Evolutionary conservation across 176 grass and related monocot species (phyloP), one percentile per base, ranked within the genome.

Genomic region (Carex kokanica): DNA sequence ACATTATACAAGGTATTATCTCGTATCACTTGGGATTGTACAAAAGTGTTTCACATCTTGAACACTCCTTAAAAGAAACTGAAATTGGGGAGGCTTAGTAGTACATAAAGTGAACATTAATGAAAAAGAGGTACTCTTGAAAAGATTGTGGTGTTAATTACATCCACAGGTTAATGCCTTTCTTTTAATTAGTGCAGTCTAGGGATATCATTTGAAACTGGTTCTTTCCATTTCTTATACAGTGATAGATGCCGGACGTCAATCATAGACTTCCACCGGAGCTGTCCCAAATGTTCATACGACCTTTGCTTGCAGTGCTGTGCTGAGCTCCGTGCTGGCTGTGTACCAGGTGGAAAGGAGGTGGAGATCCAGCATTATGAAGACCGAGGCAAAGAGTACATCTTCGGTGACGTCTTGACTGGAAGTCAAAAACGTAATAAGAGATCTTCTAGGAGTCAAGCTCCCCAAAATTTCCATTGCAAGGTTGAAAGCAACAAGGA

Each of bases 191-290:
- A 29, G 23, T 10, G 23, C 11, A 2, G 9, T 74, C 43, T 25
- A 51, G 70, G 20, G 21, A 53, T 75, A 54, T 75, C 49, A 75
- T 75, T 29, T 75, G 20, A 77, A 29, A 16, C 23, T 31, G 13
- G 11, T 87, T 45, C 20, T 67, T 78, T 23, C 13, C 13, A 38
- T 60, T 63, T 63, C 23, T 62, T 41, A 16, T 24, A 83, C 87
- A 92, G 94, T 70, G 45, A 91, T 74, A 85, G 55, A 7, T 94
- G 94, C 60, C 88, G 13, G 71, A 94, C 94, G 52, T 97, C 92
- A 53, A 94, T 97, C 36, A 81, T 88, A 78, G 90, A 97, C 83
- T 88, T 91, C 31, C 94, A 97, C 72, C 83, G 91, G 90, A 92
- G 88, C 56, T 97, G 94, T 81, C 85, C 74, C 8, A n/a, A 45